Percentiles rank a stretch among this genome's conserved stretches.
These are phyloP conservation scores for Vanrija pseudolonga DNA, from an alignment of 1,284 basidiomycete genomes.

Conservation along the genomic window DNA sequence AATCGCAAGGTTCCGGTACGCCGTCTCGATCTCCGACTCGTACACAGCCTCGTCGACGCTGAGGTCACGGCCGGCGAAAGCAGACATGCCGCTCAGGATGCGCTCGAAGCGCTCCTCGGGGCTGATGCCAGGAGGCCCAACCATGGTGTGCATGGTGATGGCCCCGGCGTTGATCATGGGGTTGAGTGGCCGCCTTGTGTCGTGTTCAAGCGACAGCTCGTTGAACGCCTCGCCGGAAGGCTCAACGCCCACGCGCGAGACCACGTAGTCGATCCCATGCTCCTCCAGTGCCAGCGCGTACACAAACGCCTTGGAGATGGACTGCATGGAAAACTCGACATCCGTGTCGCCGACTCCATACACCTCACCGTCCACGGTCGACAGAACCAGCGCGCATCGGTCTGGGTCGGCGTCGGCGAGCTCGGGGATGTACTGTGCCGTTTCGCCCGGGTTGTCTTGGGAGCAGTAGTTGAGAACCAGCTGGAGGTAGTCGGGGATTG, in stretches of 20 bases:
- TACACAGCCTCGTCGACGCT: background rate
- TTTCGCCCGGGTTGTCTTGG: conserved; percentile 1
- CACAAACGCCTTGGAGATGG: background rate
- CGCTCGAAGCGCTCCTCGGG: background rate
- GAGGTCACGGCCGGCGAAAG: background rate
- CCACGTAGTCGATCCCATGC: background rate
- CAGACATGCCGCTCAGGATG: background rate
- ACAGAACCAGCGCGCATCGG: background rate
- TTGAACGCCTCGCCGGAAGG: background rate
- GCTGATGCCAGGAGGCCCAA: background rate
- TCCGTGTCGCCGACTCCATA: background rate
- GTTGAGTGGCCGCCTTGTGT: background rate
- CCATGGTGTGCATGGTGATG: background rate
- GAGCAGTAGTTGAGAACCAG: background rate
- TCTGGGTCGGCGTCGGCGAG: background rate
- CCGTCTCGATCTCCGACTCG: background rate
- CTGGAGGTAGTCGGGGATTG: conserved; percentile 8
- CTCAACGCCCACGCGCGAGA: background rate
- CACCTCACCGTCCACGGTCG: background rate
- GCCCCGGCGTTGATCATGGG: background rate
- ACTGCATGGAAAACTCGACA: background rate
- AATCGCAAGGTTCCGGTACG: background rate
- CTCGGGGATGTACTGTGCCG: background rate
- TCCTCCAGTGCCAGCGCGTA: background rate
- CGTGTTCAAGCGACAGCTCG: background rate